Evolutionary conservation across 441 rosid species (phyloP).

Genomic region (Corymbia citriodora): DNA sequence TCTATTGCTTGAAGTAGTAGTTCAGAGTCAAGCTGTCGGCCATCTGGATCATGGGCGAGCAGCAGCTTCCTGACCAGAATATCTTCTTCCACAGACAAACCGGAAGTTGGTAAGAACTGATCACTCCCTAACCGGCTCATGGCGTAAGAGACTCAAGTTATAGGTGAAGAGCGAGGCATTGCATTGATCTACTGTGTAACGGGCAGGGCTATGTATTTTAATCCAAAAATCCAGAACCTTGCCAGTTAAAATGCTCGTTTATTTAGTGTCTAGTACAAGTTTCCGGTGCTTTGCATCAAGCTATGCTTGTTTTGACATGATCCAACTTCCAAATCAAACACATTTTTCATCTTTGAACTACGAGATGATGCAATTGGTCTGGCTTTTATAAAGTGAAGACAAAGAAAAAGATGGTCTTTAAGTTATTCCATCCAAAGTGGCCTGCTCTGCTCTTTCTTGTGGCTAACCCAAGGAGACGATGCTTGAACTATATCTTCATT

Average conservation of each 20-base stretch:
- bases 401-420: background rate
- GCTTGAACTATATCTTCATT: background rate
- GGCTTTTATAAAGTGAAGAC: background rate
- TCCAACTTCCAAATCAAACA: background rate
- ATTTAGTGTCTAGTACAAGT: background rate
- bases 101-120: background rate
- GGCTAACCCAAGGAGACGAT: background rate
- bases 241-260: background rate
- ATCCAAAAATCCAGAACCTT: background rate
- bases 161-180: background rate
- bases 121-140: background rate
- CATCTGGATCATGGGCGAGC: conserved; percentile 71
- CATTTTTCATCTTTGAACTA: background rate
- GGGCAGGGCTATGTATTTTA: background rate
- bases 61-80: conserved; percentile 48
- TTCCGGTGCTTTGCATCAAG: background rate
- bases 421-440: background rate
- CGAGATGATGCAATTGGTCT: background rate
- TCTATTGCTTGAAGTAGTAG: conserved; percentile 48
- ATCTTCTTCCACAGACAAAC: conserved; percentile 36
- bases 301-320: background rate
- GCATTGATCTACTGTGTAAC: background rate
- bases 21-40: conserved; percentile 57
- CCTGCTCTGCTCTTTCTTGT: background rate
- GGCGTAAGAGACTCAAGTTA: background rate